Percentiles rank a stretch among this genome's conserved stretches.
Evolutionary conservation across 345 rosid species (phyloP).

Genomic region (rapeseed (Brassica napus)): DNA sequence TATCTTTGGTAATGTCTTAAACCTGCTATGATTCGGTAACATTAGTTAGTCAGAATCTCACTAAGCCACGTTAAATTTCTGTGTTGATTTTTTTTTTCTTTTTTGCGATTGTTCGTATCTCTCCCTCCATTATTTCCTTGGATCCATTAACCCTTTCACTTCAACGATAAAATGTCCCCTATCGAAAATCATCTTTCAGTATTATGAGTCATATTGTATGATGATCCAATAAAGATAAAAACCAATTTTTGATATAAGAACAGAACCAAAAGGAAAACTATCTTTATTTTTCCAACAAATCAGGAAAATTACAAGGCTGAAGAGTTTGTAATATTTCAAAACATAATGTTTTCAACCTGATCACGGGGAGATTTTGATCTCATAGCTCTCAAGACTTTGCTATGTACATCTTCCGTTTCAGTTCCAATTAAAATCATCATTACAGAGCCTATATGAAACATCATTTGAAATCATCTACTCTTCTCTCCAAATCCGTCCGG

Average conservation of each 20-base stretch:
- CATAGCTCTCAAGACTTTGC: slow-evolving; percentile 25
- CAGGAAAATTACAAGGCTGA: slow-evolving; percentile 24
- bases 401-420: slow-evolving; percentile 35
- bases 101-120: no score
- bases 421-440: slow-evolving; percentile 2
- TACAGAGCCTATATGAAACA: background rate
- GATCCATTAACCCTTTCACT: no score
- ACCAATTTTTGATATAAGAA: background rate
- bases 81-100: no score
- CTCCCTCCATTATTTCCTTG: no score
- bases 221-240: background rate
- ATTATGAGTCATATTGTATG: no score
- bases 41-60: no score
- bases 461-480: slow-evolving; percentile 38
- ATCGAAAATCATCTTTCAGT: no score
- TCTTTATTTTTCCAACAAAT: slow-evolving; percentile 18
- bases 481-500: slow-evolving; percentile 89
- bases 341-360: background rate
- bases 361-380: slow-evolving; percentile 4
- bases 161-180: no score
- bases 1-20: no score
- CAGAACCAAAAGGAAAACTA: background rate
- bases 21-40: no score
- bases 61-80: no score
- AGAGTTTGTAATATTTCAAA: slow-evolving; percentile 12